Evolutionary conservation across 352 stramenopile genomes (phyloP).

Genomic region (Phytophthora sansomeana): DNA sequence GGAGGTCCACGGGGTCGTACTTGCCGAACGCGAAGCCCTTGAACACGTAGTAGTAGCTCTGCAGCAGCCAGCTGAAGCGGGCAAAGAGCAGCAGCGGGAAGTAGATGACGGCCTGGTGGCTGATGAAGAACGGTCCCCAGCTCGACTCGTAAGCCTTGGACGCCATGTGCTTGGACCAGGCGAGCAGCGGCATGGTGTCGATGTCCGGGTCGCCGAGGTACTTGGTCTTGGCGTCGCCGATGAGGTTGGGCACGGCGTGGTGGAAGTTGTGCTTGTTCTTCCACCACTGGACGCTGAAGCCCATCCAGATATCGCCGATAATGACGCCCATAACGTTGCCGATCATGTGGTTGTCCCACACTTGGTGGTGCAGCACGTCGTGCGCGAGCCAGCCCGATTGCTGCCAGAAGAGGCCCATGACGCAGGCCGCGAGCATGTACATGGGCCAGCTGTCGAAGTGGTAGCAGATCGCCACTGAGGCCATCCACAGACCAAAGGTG

Average conservation of each 20-base stretch:
- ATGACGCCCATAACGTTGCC: conserved; percentile 94
- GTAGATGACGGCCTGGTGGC: conserved; percentile 95
- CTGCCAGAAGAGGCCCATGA: conserved; percentile 98
- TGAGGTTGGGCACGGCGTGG: conserved; percentile 97
- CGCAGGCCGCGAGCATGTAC: conserved; percentile 91
- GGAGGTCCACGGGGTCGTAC: conserved; percentile 91
- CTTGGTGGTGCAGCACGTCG: conserved; percentile 98
- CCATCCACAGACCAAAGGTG: conserved; percentile 92
- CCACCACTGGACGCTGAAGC: conserved; percentile 97
- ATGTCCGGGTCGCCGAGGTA: conserved; percentile 97
- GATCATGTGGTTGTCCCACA: conserved; percentile 95
- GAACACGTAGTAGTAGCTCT: conserved; percentile 97
- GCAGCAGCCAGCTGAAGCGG: conserved; percentile 96
- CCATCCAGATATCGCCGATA: conserved; percentile 97
- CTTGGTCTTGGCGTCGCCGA: conserved; percentile 87
- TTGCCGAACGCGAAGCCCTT: conserved; percentile 80
- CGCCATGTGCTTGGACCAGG: conserved; percentile 97
- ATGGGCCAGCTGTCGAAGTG: conserved; percentile 78
- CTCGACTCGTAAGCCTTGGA: conserved; percentile 82
- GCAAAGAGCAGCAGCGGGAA: conserved; percentile 98
- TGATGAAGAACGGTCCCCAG: conserved; percentile 92
- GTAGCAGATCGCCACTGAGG: conserved; percentile 90
- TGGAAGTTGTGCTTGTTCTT: conserved; percentile 99
- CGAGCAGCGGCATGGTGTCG: conserved; percentile 98
- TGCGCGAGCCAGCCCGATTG: conserved; percentile 98